phyloP scores from a whole-genome alignment of 2,329 filamentous ascomycete species.

The Monosporascus sp. region DNA sequence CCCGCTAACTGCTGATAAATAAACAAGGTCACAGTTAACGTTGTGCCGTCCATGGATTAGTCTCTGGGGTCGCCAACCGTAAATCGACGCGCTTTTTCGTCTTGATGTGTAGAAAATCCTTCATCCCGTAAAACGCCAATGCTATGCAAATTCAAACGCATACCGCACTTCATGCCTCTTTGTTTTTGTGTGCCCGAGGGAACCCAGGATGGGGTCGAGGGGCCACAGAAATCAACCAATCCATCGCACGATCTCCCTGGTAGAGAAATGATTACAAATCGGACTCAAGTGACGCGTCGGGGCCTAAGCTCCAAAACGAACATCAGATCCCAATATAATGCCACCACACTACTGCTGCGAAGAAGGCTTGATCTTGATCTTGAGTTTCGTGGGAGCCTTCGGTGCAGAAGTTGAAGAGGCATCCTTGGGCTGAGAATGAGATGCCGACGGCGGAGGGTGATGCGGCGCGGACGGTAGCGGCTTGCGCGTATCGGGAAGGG shows the following conservation, averaged over 20 bases:
- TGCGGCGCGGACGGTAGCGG: conserved; percentile 19
- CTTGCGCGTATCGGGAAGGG: conserved; percentile 24
- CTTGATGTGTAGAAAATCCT: background rate
- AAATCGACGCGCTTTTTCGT: too few relatives aligned
- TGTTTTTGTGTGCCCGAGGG: background rate
- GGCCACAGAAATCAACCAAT: background rate
- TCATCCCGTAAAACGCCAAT: conserved; percentile 8
- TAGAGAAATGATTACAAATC: too few relatives aligned
- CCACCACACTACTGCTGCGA: conserved; percentile 4
- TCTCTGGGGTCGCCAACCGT: too few relatives aligned
- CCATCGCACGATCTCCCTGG: background rate
- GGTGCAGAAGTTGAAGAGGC: conserved; percentile 11
- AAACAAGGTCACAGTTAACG: too few relatives aligned
- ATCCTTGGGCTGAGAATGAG: conserved; percentile 4
- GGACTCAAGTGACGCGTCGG: too few relatives aligned
- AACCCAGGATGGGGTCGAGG: background rate
- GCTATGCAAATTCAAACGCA: conserved; percentile 12
- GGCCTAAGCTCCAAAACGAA: background rate
- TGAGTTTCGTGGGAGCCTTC: conserved; percentile 17
- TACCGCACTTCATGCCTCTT: background rate
- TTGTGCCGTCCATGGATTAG: too few relatives aligned
- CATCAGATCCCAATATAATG: background rate
- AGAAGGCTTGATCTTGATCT: conserved; percentile 25
- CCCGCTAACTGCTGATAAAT: too few relatives aligned
- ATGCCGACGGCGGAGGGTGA: conserved; percentile 10